Conservation (phyloP, 2,329 filamentous ascomycete genomes). For the Microcera coccophila region DNA sequence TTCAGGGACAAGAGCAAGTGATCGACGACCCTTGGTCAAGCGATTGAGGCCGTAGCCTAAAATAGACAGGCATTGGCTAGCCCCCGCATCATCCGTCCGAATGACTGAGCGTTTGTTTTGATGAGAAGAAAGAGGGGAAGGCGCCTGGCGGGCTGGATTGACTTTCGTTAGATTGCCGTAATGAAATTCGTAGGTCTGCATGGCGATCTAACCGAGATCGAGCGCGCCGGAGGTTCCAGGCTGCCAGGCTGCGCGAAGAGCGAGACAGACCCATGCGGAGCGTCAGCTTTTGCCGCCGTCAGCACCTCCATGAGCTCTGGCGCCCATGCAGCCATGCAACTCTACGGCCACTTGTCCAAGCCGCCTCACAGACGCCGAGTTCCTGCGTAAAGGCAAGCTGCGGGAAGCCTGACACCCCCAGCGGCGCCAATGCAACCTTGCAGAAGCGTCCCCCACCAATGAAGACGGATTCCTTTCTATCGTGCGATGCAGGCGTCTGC, state of each 20-base stretch:
- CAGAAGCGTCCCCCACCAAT: background rate
- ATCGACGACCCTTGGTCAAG: conserved; percentile 13
- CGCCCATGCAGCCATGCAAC: no score
- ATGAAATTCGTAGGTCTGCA: conserved; percentile 1
- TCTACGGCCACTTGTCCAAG: background rate
- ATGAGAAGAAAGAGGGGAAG: conserved; percentile 9
- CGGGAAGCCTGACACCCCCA: background rate
- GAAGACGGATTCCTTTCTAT: background rate
- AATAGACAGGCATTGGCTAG: conserved; percentile 22
- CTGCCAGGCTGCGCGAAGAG: background rate
- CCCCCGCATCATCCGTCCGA: conserved; percentile 20
- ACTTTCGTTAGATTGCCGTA: conserved; percentile 7
- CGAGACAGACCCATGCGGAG: background rate
- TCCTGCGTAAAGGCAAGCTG: background rate
- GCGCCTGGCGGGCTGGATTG: conserved; percentile 11
- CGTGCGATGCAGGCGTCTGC: background rate
- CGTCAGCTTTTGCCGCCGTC: background rate
- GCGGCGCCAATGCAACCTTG: background rate
- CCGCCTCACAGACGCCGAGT: background rate
- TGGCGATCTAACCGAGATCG: conserved; percentile 24
- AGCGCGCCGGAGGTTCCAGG: conserved; percentile 10
- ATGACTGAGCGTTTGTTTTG: conserved; percentile 14
- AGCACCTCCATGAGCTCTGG: background rate
- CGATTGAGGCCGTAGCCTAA: conserved; percentile 15
- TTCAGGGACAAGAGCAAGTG: no score